Base-by-base conservation (phyloP, 164 flowering plant species). In the Malania oleifera region DNA sequence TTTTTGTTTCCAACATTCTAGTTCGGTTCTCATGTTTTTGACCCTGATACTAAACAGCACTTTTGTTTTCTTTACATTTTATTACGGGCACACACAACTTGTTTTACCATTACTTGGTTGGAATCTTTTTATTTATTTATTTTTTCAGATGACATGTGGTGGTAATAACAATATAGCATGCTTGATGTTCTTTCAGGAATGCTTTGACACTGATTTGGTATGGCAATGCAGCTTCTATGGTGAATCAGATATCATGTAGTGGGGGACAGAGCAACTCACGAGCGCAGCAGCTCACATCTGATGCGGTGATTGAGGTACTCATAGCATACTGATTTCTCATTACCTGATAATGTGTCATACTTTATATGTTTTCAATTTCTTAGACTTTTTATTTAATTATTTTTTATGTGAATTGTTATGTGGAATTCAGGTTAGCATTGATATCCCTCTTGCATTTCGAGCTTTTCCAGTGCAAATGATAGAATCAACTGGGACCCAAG, bases 191-290 rank as follows among this genome's bases (percentile, higher is more conserved):
- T 75, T 81, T 75, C 82, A 79, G 89, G 87, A 87, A 47, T 75
- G 64, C 67, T 67, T 82, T 82, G 86, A 83, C 82, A 77, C 56
- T 85, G 82, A 73, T 83, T 82, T 89, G 74, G 67, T 83, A 53
- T 89, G 78, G 86, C 78, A 78, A 82, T 85, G 89, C 95, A 92
- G 98, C 98, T 89, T 82, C 78, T 34, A 92, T 92, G 98, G 91
- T 78, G 83, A 92, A 92, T 64, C 74, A 40, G 35, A 77, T 92
- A 60, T 87, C 96, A 39, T 89, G 86, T 66, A 77, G 63, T 54
- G 60, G 56, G 56, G 57, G 28, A 14, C 52, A 23, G 58, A 69
- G 66, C 35, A 70, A 75, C 70, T 78, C 86, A 28, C 66, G 68
- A 9, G 38, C 60, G 24, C 87, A 84, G 67, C 74, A 73, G 58